phyloP scores from a whole-genome alignment of 2,329 filamentous ascomycete genomes.

The Talaromyces sp. region DNA sequence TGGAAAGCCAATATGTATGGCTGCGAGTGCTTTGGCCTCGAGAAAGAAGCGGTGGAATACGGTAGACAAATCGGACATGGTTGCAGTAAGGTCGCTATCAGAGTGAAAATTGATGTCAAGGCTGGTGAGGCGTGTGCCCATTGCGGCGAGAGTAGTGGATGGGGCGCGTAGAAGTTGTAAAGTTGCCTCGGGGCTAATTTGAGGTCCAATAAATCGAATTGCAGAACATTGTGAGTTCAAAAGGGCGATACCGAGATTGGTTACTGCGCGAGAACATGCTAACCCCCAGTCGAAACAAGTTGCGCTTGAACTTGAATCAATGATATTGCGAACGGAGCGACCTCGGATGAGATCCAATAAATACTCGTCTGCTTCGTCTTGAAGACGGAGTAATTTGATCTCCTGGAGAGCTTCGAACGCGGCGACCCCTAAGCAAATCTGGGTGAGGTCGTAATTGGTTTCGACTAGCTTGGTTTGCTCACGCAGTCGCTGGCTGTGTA shows the following conservation, averaged over 20 bases:
- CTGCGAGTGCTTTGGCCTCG: conserved; percentile 62
- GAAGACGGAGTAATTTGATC: conserved; percentile 65
- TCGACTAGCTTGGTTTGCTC: conserved; percentile 52
- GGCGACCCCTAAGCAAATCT: conserved; percentile 58
- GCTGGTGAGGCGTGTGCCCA: conserved; percentile 62
- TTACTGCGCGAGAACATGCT: conserved; percentile 64
- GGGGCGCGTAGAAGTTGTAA: conserved; percentile 54
- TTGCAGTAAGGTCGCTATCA: conserved; percentile 57
- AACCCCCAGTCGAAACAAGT: conserved; percentile 62
- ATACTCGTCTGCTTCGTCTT: conserved; percentile 61
- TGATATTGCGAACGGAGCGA: conserved; percentile 41
- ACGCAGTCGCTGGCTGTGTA: conserved; percentile 36
- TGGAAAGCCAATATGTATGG: conserved; percentile 67
- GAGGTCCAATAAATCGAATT: conserved; percentile 64
- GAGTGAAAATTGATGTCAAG: conserved; percentile 67
- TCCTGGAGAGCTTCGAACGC: conserved; percentile 65
- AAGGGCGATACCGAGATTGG: conserved; percentile 61
- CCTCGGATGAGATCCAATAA: conserved; percentile 57
- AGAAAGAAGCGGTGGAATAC: conserved; percentile 62
- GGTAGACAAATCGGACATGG: conserved; percentile 60
- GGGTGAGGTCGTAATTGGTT: conserved; percentile 53
- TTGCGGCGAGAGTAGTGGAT: conserved; percentile 50
- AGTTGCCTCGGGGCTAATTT: conserved; percentile 63
- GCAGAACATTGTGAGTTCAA: conserved; percentile 59
- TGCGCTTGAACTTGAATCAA: conserved; percentile 28